Evolutionary conservation across 176 grass and related monocot species (phyloP), one percentile per base, ranked within the genome.

Genomic region (Carex cristatella): DNA sequence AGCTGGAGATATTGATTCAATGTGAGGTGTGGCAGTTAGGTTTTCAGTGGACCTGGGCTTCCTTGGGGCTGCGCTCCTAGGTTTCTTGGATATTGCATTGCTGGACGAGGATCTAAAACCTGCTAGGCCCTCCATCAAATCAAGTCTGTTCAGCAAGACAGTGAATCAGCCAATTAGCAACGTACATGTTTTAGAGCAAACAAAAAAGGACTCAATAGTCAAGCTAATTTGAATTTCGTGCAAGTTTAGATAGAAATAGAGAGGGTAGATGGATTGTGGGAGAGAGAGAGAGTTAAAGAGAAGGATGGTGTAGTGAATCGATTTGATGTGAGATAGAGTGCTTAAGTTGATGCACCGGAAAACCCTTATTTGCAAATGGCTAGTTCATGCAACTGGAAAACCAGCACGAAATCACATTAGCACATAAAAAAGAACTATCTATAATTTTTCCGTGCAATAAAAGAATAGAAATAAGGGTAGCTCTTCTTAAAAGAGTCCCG

Each of bases 1-100:
- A 54, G 81, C 51, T 27, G 69, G 32, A 23, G 57, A 71, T 56
- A 79, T 86, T 27, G 92, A 85, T 33, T 86, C 78, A 58, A 70
- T 92, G 46, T 46, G 65, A 1, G 90, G 82, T 4, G 84, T 58
- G 16, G 19, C 42, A 10, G 77, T 85, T 1, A 97, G 88, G 69
- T 90, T 88, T 53, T 90, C 88, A 3, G 54, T 86, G 33, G 88
- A 35, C 70, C 90, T 85, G 2, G 94, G 94, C 59, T 70, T 88
- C 80, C 94, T 88, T 0, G 89, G 91, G 0, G 83, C 81, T 1
- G 82, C 56, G 74, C 94, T 97, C 80, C 92, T 75, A 3, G 68
- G 94, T 81, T 67, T 91, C 87, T 89, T 97, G 58, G 86, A 69
- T 32, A 97, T 88, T 0, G 46, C 85, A 18, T 54, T 83, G 58